Conservation (phyloP, 192 early-diverging fungal species). For the Chytriomyces sp. region DNA sequence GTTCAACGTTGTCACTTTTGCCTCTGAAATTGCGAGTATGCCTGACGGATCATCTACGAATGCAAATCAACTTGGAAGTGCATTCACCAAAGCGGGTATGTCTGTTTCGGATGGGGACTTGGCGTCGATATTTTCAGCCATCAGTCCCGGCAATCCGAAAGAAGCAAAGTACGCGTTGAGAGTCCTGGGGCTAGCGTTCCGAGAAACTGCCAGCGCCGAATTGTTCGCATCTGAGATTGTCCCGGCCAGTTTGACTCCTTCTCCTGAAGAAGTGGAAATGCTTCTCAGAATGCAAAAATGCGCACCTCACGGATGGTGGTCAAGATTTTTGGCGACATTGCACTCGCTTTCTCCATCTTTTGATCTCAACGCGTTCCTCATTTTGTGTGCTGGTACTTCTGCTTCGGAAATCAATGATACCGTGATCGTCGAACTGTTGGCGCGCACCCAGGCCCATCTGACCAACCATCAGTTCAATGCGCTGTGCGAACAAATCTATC, state of each 20-base stretch:
- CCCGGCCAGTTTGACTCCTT: background rate
- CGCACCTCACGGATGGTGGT: constrained; percentile 25
- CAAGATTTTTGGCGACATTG: constrained; percentile 16
- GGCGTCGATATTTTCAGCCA: background rate
- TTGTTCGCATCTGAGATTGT: constrained; percentile 15
- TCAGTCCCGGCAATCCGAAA: constrained; percentile 11
- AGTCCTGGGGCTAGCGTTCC: constrained; percentile 6
- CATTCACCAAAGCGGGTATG: background rate
- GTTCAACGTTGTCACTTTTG: constrained; percentile 15
- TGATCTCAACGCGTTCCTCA: constrained; percentile 9
- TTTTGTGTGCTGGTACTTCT: background rate
- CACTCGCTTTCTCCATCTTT: constrained; percentile 3
- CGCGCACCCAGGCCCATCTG: background rate
- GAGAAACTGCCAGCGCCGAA: background rate
- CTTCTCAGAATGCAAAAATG: background rate
- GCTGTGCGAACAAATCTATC: constrained; percentile 1
- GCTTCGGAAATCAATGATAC: background rate
- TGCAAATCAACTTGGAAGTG: background rate
- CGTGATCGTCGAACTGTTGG: background rate
- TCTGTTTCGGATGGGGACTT: constrained; percentile 6
- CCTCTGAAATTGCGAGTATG: background rate
- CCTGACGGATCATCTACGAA: background rate
- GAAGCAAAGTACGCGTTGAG: background rate
- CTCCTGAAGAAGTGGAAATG: background rate
- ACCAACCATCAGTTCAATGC: background rate